Evolutionary conservation across 345 rosid species (phyloP), one percentile per base, ranked within the genome.

Genomic region (Combretum micranthum): DNA sequence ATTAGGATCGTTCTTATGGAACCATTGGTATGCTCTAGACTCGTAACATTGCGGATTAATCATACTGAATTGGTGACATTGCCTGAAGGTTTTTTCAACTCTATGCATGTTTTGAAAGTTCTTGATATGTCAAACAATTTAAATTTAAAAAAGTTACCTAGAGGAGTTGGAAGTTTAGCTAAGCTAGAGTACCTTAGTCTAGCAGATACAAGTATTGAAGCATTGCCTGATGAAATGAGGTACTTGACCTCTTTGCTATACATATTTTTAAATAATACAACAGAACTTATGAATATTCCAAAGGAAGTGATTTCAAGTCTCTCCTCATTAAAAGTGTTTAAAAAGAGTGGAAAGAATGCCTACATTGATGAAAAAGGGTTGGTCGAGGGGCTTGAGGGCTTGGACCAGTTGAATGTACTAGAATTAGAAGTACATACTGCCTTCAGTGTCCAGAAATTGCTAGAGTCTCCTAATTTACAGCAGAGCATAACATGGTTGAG

Each of bases 141-240:
- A 16, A 17, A 4, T 3, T 47, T 72, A 13, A 46, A 15, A 0
- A 55, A 58, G 48, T 55, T 79, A 44, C 76, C 78, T 0, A 54
- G 48, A 14, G 72, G 59, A 20, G 56, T 74, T 26, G 48, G 60
- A 12, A 23, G 55, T 6, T 9, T 72, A 4, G 17, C 15, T 17
- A 69, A 54, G 4, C 48, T 77, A 2, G 52, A 60, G 6, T 46
- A 55, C 61, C 72, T 78, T 15, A 57, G 69, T 50, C 32, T 71
- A 13, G 72, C 72, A 8, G 8, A 7, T 3, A 63, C 79, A 3
- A 15, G 54, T 7, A 62, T 71, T 44, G 15, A 4, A 17, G 43
- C 60, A 32, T 47, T 77, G 21, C 77, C 82, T 22, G 19, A 20
- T 14, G 68, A 63, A 64, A 21, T 77, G 2, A 68, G 59, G 64